Evolutionary conservation across 2,329 filamentous ascomycete genomes (phyloP).

Genomic region (Monilinia fructigena): DNA sequence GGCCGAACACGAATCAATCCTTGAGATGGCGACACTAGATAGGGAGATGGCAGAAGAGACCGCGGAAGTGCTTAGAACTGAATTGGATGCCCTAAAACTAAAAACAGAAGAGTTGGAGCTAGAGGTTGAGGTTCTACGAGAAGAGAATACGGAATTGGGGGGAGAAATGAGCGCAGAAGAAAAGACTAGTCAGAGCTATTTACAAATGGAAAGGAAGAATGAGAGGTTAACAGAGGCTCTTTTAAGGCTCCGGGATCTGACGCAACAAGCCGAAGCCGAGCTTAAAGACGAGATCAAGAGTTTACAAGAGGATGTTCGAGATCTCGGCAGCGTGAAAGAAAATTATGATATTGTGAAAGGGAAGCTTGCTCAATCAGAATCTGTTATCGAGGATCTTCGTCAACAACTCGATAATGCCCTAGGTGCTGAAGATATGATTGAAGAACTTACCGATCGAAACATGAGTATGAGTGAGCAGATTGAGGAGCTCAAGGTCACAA

Average conservation of each 20-base stretch:
- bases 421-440: slow-evolving; percentile 89
- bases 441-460: slow-evolving; percentile 85
- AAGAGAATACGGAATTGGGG: slow-evolving; percentile 82
- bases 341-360: slow-evolving; percentile 70
- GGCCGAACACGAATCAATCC: slow-evolving; percentile 77
- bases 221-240: slow-evolving; percentile 84
- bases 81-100: slow-evolving; percentile 73
- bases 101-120: slow-evolving; percentile 82
- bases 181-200: slow-evolving; percentile 79
- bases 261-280: slow-evolving; percentile 79
- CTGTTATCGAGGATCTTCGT: slow-evolving; percentile 77
- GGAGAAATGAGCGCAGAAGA: slow-evolving; percentile 88
- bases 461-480: slow-evolving; percentile 80
- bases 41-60: slow-evolving; percentile 96
- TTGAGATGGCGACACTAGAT: slow-evolving; percentile 87
- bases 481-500: slow-evolving; percentile 74
- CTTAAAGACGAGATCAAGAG: slow-evolving; percentile 71
- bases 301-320: slow-evolving; percentile 70
- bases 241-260: slow-evolving; percentile 79
- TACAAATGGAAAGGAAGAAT: slow-evolving; percentile 89
- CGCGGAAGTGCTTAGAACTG: slow-evolving; percentile 75
- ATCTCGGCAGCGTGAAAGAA: slow-evolving; percentile 64
- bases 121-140: slow-evolving; percentile 80
- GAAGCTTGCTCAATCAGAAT: slow-evolving; percentile 69
- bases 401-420: slow-evolving; percentile 88